phyloP scores from a whole-genome alignment of 2,329 filamentous ascomycete species.

The Cladophialophora yegresii region DNA sequence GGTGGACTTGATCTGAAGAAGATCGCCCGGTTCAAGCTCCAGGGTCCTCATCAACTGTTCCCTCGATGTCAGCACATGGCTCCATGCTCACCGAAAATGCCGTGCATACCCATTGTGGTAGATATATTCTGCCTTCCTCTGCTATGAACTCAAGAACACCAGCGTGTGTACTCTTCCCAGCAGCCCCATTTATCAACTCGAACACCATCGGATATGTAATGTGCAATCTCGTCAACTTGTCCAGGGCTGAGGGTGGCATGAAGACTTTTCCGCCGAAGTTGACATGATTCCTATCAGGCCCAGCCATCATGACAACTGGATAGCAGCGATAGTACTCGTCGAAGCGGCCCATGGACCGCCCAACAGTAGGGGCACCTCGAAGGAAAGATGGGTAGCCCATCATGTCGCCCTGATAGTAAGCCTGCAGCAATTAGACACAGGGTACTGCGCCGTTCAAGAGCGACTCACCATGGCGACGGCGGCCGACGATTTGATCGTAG shows the following conservation, averaged over 20 bases:
- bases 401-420: slow-evolving; percentile 41
- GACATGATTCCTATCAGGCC: slow-evolving; percentile 80
- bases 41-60: slow-evolving; percentile 89
- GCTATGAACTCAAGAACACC: slow-evolving; percentile 97
- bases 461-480: slow-evolving; percentile 21
- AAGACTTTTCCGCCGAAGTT: slow-evolving; percentile 99
- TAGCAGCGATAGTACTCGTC: slow-evolving; percentile 99
- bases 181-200: slow-evolving; percentile 87
- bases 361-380: slow-evolving; percentile 45
- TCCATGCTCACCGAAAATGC: slow-evolving; percentile 2
- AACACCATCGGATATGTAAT: slow-evolving; percentile 98
- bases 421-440: slow-evolving; percentile 38
- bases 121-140: slow-evolving; percentile 92
- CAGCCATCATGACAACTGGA: slow-evolving; percentile 89
- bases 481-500: background rate
- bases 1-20: slow-evolving; percentile 92
- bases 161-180: slow-evolving; percentile 79
- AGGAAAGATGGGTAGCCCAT: slow-evolving; percentile 57
- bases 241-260: slow-evolving; percentile 90
- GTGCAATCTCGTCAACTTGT: slow-evolving; percentile 93
- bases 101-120: slow-evolving; percentile 81
- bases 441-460: background rate
- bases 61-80: slow-evolving; percentile 16
- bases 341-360: slow-evolving; percentile 69
- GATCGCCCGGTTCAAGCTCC: slow-evolving; percentile 83